Evolutionary conservation across 805 yeast species (phyloP), one percentile per base, ranked within the genome.

Genomic region (Wickerhamiella slavikovae): DNA sequence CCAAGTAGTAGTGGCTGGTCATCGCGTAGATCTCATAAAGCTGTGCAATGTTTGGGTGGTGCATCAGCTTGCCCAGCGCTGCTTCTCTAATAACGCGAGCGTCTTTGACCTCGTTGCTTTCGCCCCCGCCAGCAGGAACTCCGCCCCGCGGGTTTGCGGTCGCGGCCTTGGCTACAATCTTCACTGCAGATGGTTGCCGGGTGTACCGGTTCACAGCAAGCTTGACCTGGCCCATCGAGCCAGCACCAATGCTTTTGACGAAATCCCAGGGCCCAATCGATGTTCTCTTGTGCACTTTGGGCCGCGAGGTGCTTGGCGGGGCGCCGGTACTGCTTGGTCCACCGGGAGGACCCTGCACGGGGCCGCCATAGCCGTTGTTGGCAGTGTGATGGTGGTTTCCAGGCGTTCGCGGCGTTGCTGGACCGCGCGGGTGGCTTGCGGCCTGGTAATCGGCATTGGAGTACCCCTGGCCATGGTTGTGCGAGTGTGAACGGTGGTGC

Each of bases 151-250:
- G n/a, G n/a, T n/a, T n/a, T n/a, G n/a, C n/a, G 11, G 25, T 15
- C 3, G 79, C 75, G 5, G 94, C 94, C 41, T 92, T 60, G 16
- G 93, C 92, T 22, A 85, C 89, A 32, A 85, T 83, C 49, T 85
- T 85, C 17, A 85, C 83, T 0, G 94, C 85, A 10, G 79, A 63
- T 41, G 78, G 83, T 35, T 66, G 68, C 27, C 49, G 48, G 1
- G 94, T 79, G 21, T 68, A 52, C 39, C 76, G 67, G 55, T 83
- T 93, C 43, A 69, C 72, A 2, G 96, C 96, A 23, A 89, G 60
- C 54, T 89, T 89, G 29, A 89, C 99, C 51, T 85, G 91, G 35
- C 99, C 99, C 98, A 89, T 89, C 0, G 94, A 80, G 3, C 99
- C 98, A 2, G 96, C 93, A 25, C 99, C 99, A 27, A 89, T 77